Base-by-base conservation (phyloP, 495 filamentous ascomycete species). In the Penicillium flavigenum region DNA sequence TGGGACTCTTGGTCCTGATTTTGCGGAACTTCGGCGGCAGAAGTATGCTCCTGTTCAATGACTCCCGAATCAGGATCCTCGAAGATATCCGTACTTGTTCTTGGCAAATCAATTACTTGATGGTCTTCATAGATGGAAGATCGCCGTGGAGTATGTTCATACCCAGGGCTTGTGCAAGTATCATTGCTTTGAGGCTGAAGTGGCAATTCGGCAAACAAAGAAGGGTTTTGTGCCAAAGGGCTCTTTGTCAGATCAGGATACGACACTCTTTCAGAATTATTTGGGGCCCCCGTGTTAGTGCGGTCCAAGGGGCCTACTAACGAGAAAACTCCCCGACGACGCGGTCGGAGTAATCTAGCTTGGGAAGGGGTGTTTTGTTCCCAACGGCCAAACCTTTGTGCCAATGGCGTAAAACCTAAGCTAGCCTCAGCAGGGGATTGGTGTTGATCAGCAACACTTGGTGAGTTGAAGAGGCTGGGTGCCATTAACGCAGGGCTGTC, bases 401-500 rank as follows among this genome's bases (percentile, higher is more conserved):
- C 82, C 17, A 90, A 68, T 12, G 86, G 81, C 3, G 86, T 87
- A 47, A 89, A 85, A 16, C 81, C 82, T 38, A 83, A 54, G 34
- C 63, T 44, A 51, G 65, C 45, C 54, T 68, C 69, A 42, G 61
- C 63, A 53, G 63, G 53, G 55, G 65, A 55, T 58, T 57, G 65
- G 46, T 49, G 64, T 60, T 72, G 34, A 47, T 60, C 56, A 43
- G n/a, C 29, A 22, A 43, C 22, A 24, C 48, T 47, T 1, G 67
- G 67, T 2, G 63, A 66, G 54, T 67, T 52, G 49, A 65, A 54
- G 38, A 57, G 56, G 11, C 64, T 68, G 38, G 68, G 65, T 12
- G 49, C 46, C 8, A 46, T 46, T 11, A 58, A 59, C 61, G 53
- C 69, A 65, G 54, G 63, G 59, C 61, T 55, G 6, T 67, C 59